phyloP scores from a whole-genome alignment of 2,329 filamentous ascomycete species.

The Cadophora luteo-olivacea region DNA sequence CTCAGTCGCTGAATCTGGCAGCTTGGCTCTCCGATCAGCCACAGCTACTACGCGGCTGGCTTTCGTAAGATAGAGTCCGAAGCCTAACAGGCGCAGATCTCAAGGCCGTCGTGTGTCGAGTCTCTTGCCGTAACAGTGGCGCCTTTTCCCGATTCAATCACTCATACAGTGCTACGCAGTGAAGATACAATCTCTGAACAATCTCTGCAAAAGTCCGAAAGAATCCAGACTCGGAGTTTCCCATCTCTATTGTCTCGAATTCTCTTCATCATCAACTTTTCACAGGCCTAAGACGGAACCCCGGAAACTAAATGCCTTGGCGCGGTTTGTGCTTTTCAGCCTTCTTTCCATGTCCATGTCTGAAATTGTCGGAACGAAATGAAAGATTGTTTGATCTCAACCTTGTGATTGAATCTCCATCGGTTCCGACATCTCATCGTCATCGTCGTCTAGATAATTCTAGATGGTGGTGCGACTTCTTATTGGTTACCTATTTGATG shows the following conservation, averaged over 20 bases:
- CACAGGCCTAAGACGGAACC: not conserved
- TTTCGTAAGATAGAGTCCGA: not conserved
- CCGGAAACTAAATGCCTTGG: not conserved
- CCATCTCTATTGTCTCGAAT: too few species aligned
- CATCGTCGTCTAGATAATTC: slow-evolving; percentile 7
- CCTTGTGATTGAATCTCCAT: not conserved
- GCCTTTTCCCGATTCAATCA: too few species aligned
- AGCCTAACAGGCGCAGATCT: too few species aligned
- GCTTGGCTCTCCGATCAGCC: not conserved
- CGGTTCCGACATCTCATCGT: not conserved
- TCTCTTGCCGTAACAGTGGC: too few species aligned
- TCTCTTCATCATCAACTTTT: too few species aligned
- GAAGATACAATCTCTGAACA: too few species aligned
- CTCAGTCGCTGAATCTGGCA: not conserved
- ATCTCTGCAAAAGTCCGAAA: too few species aligned
- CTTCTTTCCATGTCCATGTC: not conserved
- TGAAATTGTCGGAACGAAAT: not conserved
- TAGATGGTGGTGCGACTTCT: not conserved
- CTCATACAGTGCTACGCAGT: too few species aligned
- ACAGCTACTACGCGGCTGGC: not conserved
- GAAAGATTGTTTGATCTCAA: not conserved
- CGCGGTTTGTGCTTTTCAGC: not conserved
- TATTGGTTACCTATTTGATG: not conserved
- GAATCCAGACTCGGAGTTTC: too few species aligned
- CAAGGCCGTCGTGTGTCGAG: too few species aligned